Evolutionary conservation across 352 stramenopile genomes (phyloP).

Genomic region (Elongisporangium prolatum): DNA sequence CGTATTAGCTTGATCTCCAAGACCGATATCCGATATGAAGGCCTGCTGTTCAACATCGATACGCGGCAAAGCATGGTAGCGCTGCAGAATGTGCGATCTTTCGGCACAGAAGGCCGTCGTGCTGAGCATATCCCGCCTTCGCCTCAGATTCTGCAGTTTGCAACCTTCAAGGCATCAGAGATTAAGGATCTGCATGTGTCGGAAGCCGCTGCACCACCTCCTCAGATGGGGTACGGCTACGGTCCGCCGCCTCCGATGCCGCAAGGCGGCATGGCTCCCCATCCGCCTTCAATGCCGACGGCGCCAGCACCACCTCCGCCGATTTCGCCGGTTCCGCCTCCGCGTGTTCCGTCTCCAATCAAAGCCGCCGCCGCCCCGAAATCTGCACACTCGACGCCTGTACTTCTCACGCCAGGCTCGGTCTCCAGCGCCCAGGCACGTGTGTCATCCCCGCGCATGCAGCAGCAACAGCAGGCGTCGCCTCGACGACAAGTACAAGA

Average conservation of each 20-base stretch:
- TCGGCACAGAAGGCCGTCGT: conserved; percentile 77
- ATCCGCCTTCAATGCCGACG: conserved; percentile 19
- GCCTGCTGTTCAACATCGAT: conserved; percentile 85
- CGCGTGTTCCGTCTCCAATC: conserved; percentile 1
- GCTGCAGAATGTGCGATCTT: conserved; percentile 76
- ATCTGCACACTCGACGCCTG: conserved; percentile 20
- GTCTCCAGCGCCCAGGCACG: conserved; percentile 32
- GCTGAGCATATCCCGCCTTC: conserved; percentile 68
- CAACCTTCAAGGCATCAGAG: conserved; percentile 78
- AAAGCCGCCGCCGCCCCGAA: conserved; percentile 2
- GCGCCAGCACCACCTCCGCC: conserved; percentile 11
- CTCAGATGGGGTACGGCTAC: conserved; percentile 9
- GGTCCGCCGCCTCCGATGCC: conserved; percentile 11
- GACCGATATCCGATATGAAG: conserved; percentile 86
- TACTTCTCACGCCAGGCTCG: conserved; percentile 50
- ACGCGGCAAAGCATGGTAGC: conserved; percentile 80
- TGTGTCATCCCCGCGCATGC: conserved; percentile 9
- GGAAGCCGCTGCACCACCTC: conserved; percentile 47
- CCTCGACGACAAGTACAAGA: not conserved
- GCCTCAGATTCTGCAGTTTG: conserved; percentile 71
- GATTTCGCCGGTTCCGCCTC: conserved; percentile 5
- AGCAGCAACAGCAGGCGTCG: conserved; percentile 1
- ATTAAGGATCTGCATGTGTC: conserved; percentile 86
- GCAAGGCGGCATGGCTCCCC: conserved; percentile 9
- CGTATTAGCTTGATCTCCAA: conserved; percentile 84